Evolutionary conservation across 345 rosid genomes (phyloP).

Genomic region (Hibiscus mutabilis): DNA sequence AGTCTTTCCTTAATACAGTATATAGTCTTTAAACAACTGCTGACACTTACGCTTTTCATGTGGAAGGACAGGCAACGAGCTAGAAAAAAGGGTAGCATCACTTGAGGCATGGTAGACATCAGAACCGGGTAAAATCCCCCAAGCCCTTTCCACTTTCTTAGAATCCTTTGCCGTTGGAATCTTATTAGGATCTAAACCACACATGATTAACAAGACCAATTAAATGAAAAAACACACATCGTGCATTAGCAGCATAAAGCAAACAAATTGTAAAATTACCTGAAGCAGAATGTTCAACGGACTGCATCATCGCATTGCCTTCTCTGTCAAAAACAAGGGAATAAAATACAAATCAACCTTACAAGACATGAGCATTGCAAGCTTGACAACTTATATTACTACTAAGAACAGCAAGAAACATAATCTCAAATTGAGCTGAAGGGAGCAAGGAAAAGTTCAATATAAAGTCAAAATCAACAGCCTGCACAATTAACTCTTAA

Average conservation of each 20-base stretch:
- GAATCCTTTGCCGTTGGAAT: slow-evolving; percentile 23
- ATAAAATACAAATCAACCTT: slow-evolving; percentile 1
- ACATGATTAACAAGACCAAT: slow-evolving; percentile 13
- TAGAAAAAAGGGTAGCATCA: slow-evolving; percentile 58
- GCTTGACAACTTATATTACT: not conserved
- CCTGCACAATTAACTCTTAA: not conserved
- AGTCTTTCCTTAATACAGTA: slow-evolving; percentile 13
- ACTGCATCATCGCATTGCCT: slow-evolving; percentile 31
- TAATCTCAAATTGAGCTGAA: not conserved
- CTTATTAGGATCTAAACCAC: slow-evolving; percentile 24
- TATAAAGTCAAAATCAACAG: slow-evolving; percentile 5
- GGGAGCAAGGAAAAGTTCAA: not conserved
- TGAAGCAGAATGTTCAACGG: slow-evolving; percentile 19
- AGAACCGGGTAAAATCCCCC: slow-evolving; percentile 32
- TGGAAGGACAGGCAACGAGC: slow-evolving; percentile 62
- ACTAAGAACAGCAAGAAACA: not conserved
- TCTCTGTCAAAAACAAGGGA: slow-evolving; percentile 12
- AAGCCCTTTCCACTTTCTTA: slow-evolving; percentile 27
- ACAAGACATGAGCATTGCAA: not conserved
- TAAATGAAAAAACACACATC: not conserved
- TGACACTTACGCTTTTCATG: slow-evolving; percentile 47
- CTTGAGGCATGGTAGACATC: slow-evolving; percentile 32
- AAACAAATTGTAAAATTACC: slow-evolving; percentile 22
- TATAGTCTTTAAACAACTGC: not conserved
- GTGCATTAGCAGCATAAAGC: not conserved